These are phyloP conservation scores for Dioscorea alata DNA, from an alignment of 106 monocot species.

Conservation along the genomic window DNA sequence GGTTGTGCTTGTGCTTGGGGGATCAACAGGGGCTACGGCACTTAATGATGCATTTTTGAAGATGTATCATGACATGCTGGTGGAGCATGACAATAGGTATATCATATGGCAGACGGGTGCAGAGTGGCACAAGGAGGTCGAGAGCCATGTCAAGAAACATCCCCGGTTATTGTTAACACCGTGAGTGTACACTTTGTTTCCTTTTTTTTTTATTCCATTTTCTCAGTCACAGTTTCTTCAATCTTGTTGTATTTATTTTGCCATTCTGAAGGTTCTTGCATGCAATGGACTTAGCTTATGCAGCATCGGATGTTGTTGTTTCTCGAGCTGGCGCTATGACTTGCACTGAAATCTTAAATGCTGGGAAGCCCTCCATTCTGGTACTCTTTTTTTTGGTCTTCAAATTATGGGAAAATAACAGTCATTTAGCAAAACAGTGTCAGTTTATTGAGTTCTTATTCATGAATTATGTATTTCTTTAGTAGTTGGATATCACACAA, in stretches of 20 bases:
- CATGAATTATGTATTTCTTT: neutral
- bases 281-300: conserved; percentile 74
- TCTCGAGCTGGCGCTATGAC: conserved; percentile 79
- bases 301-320: conserved; percentile 75
- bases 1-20: conserved; percentile 73
- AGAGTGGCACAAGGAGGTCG: conserved; percentile 56
- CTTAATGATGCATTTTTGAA: conserved; percentile 65
- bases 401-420: neutral
- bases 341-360: conserved; percentile 71
- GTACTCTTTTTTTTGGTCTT: conserved; percentile 15
- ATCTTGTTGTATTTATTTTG: too few relatives aligned
- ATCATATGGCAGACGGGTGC: conserved; percentile 83
- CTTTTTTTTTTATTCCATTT: too few relatives aligned
- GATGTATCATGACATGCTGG: conserved; percentile 60
- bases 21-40: conserved; percentile 38
- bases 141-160: conserved; percentile 62
- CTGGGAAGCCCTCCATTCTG: conserved; percentile 82
- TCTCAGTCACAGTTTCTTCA: too few relatives aligned
- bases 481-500: too few relatives aligned
- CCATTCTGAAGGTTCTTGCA: conserved; percentile 59
- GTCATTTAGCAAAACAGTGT: neutral
- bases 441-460: neutral
- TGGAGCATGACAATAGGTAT: conserved; percentile 48
- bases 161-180: conserved; percentile 48
- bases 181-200: conserved; percentile 27